These are phyloP conservation scores for Echites panduratus DNA, from an alignment of 257 asterid genomes.

Conservation along the genomic window DNA sequence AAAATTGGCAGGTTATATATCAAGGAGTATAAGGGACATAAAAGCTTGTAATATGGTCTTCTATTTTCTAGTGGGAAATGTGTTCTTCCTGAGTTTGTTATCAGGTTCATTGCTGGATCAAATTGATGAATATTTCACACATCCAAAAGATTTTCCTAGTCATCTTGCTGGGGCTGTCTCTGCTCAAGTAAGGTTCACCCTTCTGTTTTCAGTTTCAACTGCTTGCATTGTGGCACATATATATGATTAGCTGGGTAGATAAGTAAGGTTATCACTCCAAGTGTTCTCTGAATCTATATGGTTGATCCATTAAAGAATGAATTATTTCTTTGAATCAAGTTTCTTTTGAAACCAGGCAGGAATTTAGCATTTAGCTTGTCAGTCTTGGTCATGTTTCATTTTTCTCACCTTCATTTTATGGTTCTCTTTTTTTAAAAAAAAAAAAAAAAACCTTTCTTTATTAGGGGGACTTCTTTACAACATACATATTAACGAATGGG, in stretches of 20 bases:
- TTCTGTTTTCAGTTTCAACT: not conserved
- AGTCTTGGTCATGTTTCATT: too few relatives aligned
- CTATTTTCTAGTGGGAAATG: constrained; percentile 87
- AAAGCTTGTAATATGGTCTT: constrained; percentile 87
- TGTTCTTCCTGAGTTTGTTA: constrained; percentile 74
- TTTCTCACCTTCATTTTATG: too few relatives aligned
- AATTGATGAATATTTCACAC: constrained; percentile 69
- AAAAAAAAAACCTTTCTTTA: not conserved
- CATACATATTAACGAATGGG: constrained; percentile 86
- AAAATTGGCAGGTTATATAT: constrained; percentile 62
- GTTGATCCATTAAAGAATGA: not conserved
- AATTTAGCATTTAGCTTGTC: too few relatives aligned
- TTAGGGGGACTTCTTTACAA: constrained; percentile 88
- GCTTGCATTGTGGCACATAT: too few relatives aligned
- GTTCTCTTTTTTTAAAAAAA: too few relatives aligned
- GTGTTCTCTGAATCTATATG: not conserved
- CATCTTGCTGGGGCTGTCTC: constrained; percentile 87
- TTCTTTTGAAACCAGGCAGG: too few relatives aligned
- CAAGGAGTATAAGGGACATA: constrained; percentile 78
- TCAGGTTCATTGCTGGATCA: constrained; percentile 93
- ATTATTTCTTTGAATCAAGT: too few relatives aligned
- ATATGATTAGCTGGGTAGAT: not conserved
- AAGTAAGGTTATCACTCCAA: not conserved
- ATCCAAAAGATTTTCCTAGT: constrained; percentile 75
- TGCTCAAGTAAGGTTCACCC: constrained; percentile 56